phyloP scores from a whole-genome alignment of 208 protist species.

The Vickermania ingenoplastis region DNA sequence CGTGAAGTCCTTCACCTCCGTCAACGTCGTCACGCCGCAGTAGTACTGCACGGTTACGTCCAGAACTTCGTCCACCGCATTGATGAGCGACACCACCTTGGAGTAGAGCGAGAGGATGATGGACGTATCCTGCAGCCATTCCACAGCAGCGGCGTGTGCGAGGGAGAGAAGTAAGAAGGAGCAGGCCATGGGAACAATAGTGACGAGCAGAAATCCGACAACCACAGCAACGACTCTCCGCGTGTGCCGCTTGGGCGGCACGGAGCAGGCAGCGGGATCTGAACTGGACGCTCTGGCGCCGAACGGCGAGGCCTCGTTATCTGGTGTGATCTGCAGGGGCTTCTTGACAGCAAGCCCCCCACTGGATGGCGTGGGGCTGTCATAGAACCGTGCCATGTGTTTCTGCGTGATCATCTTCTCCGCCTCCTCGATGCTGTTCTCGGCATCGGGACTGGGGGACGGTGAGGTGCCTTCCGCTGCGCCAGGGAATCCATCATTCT shows the following conservation, averaged over 20 bases:
- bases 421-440: neutral
- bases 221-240: neutral
- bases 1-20: neutral
- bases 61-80: neutral
- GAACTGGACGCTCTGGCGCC: too few species aligned
- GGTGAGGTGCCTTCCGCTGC: neutral
- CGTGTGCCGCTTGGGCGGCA: neutral
- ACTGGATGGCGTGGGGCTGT: neutral
- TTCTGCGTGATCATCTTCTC: neutral
- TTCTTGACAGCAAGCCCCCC: neutral
- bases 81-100: neutral
- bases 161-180: neutral
- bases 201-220: neutral
- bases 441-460: too few species aligned
- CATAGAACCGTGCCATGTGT: neutral
- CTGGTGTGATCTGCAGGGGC: neutral
- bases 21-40: neutral
- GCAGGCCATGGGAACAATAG: neutral
- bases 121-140: neutral
- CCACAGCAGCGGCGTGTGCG: neutral
- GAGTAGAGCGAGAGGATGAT: neutral
- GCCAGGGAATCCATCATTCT: neutral
- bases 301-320: neutral
- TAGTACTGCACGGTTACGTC: neutral
- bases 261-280: too few species aligned